Conservation (phyloP, 164 flowering plant genomes). For the Kingdonia uniflora region DNA sequence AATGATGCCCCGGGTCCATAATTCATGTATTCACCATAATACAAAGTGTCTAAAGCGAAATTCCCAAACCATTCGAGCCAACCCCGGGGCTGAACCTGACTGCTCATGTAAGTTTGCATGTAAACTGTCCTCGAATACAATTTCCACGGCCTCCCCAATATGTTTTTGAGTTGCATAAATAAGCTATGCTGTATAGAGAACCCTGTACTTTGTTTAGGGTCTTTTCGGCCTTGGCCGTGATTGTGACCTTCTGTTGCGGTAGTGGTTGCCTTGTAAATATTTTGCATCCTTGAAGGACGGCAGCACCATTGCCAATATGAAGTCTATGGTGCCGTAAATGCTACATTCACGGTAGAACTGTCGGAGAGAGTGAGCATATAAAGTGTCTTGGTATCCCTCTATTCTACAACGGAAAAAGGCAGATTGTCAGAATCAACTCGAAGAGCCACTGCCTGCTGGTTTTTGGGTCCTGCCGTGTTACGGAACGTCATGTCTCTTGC, state of each 20-base stretch:
- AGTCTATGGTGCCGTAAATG: conserved; percentile 16
- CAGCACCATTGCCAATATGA: not conserved
- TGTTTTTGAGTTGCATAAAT: not conserved
- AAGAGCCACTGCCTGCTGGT: conserved; percentile 73
- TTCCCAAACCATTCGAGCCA: not conserved
- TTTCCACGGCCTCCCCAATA: conserved; percentile 1
- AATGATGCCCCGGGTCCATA: not conserved
- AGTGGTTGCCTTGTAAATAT: not conserved
- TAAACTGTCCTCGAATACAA: not conserved
- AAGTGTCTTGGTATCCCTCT: conserved; percentile 86
- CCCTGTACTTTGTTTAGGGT: not conserved
- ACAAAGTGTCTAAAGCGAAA: not conserved
- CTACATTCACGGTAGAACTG: conserved; percentile 81
- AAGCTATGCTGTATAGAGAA: not conserved
- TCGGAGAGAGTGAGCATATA: conserved; percentile 84
- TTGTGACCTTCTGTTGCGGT: not conserved
- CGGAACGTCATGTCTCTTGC: conserved; percentile 80
- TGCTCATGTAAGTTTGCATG: not conserved
- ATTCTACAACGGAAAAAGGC: conserved; percentile 87
- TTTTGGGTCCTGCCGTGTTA: conserved; percentile 77
- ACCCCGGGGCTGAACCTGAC: not conserved
- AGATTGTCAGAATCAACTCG: conserved; percentile 78
- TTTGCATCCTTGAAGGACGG: not conserved
- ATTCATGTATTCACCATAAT: conserved; percentile 1
- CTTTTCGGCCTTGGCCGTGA: conserved; percentile 3